Percentiles rank a stretch among this genome's conserved stretches.
Evolutionary conservation across 139 green algal species (phyloP).

Genomic region (Axilococcus clingmanii): DNA sequence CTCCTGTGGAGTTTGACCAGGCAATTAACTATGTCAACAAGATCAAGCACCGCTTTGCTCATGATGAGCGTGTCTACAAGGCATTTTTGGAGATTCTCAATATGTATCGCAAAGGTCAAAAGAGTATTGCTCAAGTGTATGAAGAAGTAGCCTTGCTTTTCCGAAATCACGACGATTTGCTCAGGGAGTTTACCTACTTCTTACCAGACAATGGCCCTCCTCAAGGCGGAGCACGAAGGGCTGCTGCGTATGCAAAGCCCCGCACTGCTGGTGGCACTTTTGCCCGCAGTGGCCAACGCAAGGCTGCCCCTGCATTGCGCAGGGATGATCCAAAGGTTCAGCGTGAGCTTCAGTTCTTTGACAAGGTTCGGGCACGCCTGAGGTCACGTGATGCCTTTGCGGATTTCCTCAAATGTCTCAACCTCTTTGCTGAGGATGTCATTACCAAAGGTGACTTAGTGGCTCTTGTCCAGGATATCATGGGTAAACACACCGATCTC

Average conservation of each 20-base stretch:
- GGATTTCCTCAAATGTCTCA: constrained; percentile 96
- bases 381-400: constrained; percentile 52
- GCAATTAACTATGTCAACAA: constrained; percentile 99
- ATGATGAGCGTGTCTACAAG: constrained; percentile 97
- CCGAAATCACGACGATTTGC: constrained; percentile 80
- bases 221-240: not conserved
- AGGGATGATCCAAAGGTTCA: constrained; percentile 32
- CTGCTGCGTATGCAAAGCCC: constrained; percentile 2
- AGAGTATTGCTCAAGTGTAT: constrained; percentile 94
- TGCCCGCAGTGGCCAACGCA: not conserved
- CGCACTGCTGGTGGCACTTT: not conserved
- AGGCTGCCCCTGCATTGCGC: not conserved
- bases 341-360: constrained; percentile 58
- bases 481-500: constrained; percentile 78
- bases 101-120: constrained; percentile 97
- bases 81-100: constrained; percentile 99
- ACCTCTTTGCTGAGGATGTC: constrained; percentile 89
- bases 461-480: constrained; percentile 72
- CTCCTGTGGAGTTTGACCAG: constrained; percentile 96
- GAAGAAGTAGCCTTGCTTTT: constrained; percentile 92
- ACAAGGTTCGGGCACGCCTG: constrained; percentile 45
- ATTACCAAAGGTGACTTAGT: constrained; percentile 79
- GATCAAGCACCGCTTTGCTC: constrained; percentile 92
- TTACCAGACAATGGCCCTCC: constrained; percentile 76
- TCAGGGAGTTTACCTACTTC: constrained; percentile 99